Percentiles rank a stretch among this genome's conserved stretches.
Conservation (phyloP, 768 basidiomycete species). For the Lactarius psammicola region DNA sequence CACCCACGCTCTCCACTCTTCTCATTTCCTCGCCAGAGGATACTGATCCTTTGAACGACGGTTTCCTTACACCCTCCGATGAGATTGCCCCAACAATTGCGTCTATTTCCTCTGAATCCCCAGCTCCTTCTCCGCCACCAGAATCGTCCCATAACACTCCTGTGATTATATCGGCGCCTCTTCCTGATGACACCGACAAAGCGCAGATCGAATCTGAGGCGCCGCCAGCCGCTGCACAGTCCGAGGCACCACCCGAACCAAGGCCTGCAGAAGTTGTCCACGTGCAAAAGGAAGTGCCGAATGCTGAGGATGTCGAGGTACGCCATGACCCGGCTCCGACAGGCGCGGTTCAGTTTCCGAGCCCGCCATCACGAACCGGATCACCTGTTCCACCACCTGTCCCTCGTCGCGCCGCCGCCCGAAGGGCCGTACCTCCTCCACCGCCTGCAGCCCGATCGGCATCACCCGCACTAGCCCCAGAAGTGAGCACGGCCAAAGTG, state of each 20-base stretch:
- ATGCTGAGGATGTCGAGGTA: neutral
- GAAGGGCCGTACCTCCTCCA: conserved; percentile 37
- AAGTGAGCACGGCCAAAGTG: neutral
- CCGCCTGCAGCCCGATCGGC: conserved; percentile 5
- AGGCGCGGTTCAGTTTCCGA: conserved; percentile 8
- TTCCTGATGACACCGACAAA: conserved; percentile 11
- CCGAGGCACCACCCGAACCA: neutral
- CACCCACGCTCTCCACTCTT: conserved; percentile 21
- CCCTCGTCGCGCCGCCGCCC: conserved; percentile 62
- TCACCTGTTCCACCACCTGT: conserved; percentile 56
- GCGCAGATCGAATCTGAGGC: neutral
- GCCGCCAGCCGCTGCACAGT: neutral
- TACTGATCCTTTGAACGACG: conserved; percentile 3
- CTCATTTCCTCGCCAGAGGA: conserved; percentile 19
- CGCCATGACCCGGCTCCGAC: conserved; percentile 1
- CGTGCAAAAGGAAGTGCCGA: neutral
- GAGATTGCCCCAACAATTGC: conserved; percentile 3
- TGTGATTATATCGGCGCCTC: conserved; percentile 5
- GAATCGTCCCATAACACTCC: conserved; percentile 35
- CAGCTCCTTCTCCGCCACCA: conserved; percentile 34
- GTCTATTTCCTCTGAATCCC: conserved; percentile 26
- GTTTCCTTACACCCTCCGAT: conserved; percentile 24
- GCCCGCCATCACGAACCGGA: conserved; percentile 28
- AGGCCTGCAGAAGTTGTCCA: conserved; percentile 2
- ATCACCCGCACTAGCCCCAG: neutral